phyloP scores from a whole-genome alignment of 352 stramenopile species.

The Globisporangium mamillatum region DNA sequence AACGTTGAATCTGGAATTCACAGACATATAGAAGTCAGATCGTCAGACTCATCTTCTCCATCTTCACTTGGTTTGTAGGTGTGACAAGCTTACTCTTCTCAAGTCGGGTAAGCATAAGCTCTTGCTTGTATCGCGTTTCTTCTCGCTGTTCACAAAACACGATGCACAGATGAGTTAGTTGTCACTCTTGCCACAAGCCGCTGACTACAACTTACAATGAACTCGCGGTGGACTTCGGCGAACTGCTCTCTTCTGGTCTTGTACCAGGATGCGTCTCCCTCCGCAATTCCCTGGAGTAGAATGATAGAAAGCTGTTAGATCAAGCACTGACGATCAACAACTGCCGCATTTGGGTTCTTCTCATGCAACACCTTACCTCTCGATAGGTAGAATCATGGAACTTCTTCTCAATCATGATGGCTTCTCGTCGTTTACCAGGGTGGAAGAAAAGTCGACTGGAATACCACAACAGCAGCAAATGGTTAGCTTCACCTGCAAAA shows the following conservation, averaged over 20 bases:
- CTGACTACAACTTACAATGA: conserved; percentile 39
- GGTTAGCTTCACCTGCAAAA: neutral
- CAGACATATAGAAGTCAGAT: neutral
- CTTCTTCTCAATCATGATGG: conserved; percentile 65
- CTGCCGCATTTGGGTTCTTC: conserved; percentile 6
- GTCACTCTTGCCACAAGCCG: neutral
- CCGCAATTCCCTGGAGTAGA: conserved; percentile 24
- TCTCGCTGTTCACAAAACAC: conserved; percentile 35
- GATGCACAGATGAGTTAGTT: neutral
- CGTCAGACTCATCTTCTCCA: neutral
- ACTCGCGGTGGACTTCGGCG: conserved; percentile 50
- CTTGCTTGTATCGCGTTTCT: conserved; percentile 76
- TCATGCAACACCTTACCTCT: conserved; percentile 22
- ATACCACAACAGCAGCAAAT: conserved; percentile 8
- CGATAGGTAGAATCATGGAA: conserved; percentile 67
- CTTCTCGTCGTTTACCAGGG: conserved; percentile 51
- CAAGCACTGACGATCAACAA: neutral
- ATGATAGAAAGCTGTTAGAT: neutral
- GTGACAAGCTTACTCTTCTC: conserved; percentile 44
- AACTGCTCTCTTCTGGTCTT: conserved; percentile 44
- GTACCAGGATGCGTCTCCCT: conserved; percentile 50
- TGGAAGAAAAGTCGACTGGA: conserved; percentile 58
- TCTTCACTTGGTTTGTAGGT: neutral
- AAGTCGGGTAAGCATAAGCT: conserved; percentile 64
- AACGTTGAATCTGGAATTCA: conserved; percentile 52